Base-by-base conservation (phyloP, 805 yeast genomes). In the Yarrowia sp. region DNA sequence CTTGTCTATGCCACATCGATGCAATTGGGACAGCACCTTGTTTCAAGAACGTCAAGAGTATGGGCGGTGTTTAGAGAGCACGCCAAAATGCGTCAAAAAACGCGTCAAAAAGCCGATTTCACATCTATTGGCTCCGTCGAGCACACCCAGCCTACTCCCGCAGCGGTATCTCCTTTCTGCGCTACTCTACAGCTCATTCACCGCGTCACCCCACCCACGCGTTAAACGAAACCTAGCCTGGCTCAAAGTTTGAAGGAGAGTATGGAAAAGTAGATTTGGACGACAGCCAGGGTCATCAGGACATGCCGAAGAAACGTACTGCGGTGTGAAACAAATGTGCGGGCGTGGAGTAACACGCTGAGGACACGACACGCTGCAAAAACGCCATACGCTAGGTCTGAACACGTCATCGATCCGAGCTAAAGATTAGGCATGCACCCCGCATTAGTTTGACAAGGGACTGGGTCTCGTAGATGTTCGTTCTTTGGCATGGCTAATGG, bases 141-240 rank as follows among this genome's bases (percentile, higher is more conserved):
- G n/a, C n/a, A n/a, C n/a, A n/a, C n/a, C n/a, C n/a, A n/a, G n/a
- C n/a, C n/a, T n/a, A n/a, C n/a, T n/a, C n/a, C n/a, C n/a, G n/a
- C n/a, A n/a, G 29, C 29, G 10, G 12, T 27, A 27, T 27, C 29
- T 27, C 29, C 29, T 12, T 5, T 27, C 10, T 27, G 10, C 12
- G 10, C 29, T 12, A 6, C 29, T 27, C 1, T 27, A 27, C 8
- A 9, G 29, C 9, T 4, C 29, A 27, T 12, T 21, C 6, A 27
- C 51, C 35, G 35, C 51, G 35, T 32, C 55, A 21, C 38, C 55
- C 55, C 38, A 27, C 55, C 24, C 55, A 47, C 55, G 55, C 55
- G 55, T 39, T 47, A 47, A 47, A 47, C 55, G 55, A 47, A 47
- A 47, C 55, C 27, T 47, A 31, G 38, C 29, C 18, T 12, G 12